A percentile compares a stretch with the other conserved stretches of the same genome.
These are phyloP conservation scores for Sporisorium iseilematis-ciliati DNA, from an alignment of 1,284 basidiomycete species.

Conservation along the genomic window DNA sequence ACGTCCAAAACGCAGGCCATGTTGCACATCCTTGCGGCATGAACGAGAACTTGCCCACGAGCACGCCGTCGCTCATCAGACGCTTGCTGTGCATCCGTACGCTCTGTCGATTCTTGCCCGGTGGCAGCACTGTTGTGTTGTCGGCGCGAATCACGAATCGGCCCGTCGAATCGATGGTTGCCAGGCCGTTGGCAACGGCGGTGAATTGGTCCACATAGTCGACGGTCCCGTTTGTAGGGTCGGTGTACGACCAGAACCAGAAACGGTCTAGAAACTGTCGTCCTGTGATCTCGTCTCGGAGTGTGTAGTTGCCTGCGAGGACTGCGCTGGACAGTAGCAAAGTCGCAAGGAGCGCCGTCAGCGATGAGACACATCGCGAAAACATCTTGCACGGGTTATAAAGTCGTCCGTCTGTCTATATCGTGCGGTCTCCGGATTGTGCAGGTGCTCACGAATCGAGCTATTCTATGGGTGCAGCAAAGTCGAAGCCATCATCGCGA, in stretches of 20 bases:
- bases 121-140: conserved; percentile 27
- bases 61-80: conserved; percentile 47
- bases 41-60: conserved; percentile 44
- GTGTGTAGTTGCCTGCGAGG: conserved; percentile 40
- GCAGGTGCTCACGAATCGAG: conserved; percentile 11
- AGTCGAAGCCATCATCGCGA: not conserved
- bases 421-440: not conserved
- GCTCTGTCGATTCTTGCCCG: conserved; percentile 32
- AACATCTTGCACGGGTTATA: not conserved
- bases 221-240: conserved; percentile 54
- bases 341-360: conserved; percentile 10
- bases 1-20: conserved; percentile 67
- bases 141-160: conserved; percentile 55
- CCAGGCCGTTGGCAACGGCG: conserved; percentile 26
- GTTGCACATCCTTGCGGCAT: conserved; percentile 57
- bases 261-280: conserved; percentile 47
- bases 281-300: conserved; percentile 50
- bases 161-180: conserved; percentile 35
- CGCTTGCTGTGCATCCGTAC: conserved; percentile 50
- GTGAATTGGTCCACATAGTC: conserved; percentile 46
- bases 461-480: conserved; percentile 6
- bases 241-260: conserved; percentile 49
- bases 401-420: not conserved
- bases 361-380: not conserved
- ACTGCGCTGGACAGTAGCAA: conserved; percentile 20